Conservation (phyloP, 306 rosid species). For the Alnus rubra region DNA sequence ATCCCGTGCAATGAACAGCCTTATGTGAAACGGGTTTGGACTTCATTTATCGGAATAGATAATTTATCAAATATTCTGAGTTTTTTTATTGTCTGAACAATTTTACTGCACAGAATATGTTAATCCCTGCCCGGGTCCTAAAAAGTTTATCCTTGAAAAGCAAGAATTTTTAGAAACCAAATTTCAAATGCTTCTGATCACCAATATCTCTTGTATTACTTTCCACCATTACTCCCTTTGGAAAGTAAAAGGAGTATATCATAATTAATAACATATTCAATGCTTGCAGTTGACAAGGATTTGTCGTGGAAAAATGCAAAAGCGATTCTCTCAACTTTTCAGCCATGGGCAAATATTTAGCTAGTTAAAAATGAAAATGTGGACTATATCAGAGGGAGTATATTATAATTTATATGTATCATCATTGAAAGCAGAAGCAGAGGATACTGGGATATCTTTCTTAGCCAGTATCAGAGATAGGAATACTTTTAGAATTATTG, state of each 20-base stretch:
- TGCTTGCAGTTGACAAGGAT: background rate
- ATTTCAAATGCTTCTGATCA: too few relatives aligned
- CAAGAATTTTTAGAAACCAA: too few relatives aligned
- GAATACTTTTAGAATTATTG: constrained; percentile 32
- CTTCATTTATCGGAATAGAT: too few relatives aligned
- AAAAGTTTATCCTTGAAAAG: background rate
- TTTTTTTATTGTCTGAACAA: too few relatives aligned
- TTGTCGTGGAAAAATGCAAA: background rate
- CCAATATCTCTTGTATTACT: too few relatives aligned
- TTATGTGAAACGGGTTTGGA: too few relatives aligned
- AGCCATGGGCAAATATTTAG: background rate
- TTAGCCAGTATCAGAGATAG: constrained; percentile 34
- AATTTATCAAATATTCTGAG: too few relatives aligned
- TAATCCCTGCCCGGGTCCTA: too few relatives aligned
- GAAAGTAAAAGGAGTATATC: background rate
- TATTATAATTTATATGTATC: background rate
- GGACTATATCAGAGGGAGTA: background rate
- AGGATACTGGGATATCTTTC: constrained; percentile 28
- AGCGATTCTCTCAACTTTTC: background rate
- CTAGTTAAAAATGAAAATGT: background rate
- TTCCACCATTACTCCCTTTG: background rate
- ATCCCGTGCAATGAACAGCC: too few relatives aligned
- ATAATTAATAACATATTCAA: background rate
- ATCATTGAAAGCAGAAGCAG: constrained; percentile 39
- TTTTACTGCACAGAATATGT: too few relatives aligned